phyloP scores from a whole-genome alignment of 2,329 filamentous ascomycete genomes.

The Periconia sp. region DNA sequence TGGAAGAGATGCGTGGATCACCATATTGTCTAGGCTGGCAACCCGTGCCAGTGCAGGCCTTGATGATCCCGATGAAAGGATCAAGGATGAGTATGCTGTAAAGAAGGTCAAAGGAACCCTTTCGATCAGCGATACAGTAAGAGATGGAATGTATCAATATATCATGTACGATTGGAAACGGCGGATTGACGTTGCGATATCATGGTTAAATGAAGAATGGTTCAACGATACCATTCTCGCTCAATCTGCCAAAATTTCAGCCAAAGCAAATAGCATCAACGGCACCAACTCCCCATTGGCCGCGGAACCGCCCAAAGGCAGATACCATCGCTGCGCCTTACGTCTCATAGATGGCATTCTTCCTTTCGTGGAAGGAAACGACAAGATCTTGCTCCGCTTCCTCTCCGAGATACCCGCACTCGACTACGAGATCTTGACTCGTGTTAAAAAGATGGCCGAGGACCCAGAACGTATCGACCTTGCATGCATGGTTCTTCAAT shows the following conservation, averaged over 20 bases:
- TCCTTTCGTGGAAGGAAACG: slow-evolving; percentile 87
- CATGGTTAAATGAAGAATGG: slow-evolving; percentile 98
- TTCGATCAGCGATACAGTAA: slow-evolving; percentile 71
- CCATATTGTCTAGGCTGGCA: slow-evolving; percentile 82
- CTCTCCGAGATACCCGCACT: slow-evolving; percentile 89
- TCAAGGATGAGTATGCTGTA: slow-evolving; percentile 63
- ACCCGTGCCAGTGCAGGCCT: slow-evolving; percentile 78
- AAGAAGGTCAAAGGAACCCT: slow-evolving; percentile 36
- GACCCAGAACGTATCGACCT: slow-evolving; percentile 69
- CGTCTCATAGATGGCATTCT: slow-evolving; percentile 87
- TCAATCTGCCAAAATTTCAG: slow-evolving; percentile 32
- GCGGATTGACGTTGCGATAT: slow-evolving; percentile 87
- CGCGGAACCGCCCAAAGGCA: slow-evolving; percentile 34
- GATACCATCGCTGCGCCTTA: slow-evolving; percentile 81
- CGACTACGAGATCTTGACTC: slow-evolving; percentile 71
- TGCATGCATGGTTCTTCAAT: slow-evolving; percentile 64
- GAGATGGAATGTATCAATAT: slow-evolving; percentile 82
- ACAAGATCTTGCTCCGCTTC: slow-evolving; percentile 89
- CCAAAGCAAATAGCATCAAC: slow-evolving; percentile 48
- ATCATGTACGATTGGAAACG: slow-evolving; percentile 90
- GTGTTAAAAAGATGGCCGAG: slow-evolving; percentile 69
- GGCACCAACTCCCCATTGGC: slow-evolving; percentile 48
- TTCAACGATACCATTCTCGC: slow-evolving; percentile 79
- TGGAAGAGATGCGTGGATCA: slow-evolving; percentile 89
- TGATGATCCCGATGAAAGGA: slow-evolving; percentile 67